phyloP scores from a whole-genome alignment of 2,329 filamentous ascomycete species.

The Alternaria incomplexa region DNA sequence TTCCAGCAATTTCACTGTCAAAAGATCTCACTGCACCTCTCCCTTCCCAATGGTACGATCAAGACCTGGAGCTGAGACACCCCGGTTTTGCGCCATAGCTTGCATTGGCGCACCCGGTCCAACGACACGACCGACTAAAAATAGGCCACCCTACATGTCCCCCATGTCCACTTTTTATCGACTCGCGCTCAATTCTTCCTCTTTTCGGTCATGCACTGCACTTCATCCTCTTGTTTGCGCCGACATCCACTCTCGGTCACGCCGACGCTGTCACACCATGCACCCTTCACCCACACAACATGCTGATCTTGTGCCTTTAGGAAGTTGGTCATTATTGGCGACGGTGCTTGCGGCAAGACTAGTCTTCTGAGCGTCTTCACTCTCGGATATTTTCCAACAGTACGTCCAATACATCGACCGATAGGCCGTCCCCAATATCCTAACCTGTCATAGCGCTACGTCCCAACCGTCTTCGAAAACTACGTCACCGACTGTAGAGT shows the following conservation, averaged over 20 bases:
- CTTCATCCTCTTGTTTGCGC: conserved; percentile 8
- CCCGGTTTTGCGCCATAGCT: conserved; percentile 42
- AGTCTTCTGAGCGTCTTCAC: conserved; percentile 98
- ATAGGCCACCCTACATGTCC: conserved; percentile 39
- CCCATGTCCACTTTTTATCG: conserved; percentile 45
- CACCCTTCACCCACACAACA: conserved; percentile 8
- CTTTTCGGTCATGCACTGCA: conserved; percentile 18
- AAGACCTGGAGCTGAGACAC: conserved; percentile 25
- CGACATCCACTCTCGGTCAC: conserved; percentile 2
- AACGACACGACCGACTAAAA: conserved; percentile 44
- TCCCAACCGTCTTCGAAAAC: conserved; percentile 96
- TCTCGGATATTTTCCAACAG: conserved; percentile 94
- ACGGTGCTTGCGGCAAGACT: conserved; percentile 98
- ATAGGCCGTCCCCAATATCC: conserved; percentile 51
- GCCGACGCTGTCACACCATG: conserved; percentile 21
- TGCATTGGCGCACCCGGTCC: conserved; percentile 49
- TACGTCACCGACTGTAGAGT: conserved; percentile 99
- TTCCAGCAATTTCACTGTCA: no score
- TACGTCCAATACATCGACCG: conserved; percentile 49
- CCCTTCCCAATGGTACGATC: conserved; percentile 13
- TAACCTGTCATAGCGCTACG: conserved; percentile 44
- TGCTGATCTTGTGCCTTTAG: conserved; percentile 57
- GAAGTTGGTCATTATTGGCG: conserved; percentile 95
- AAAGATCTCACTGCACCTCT: no score
- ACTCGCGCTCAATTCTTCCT: conserved; percentile 32